These are phyloP conservation scores for Gracilaria gracilis DNA, from an alignment of 23 red algal genomes.

Conservation along the genomic window DNA sequence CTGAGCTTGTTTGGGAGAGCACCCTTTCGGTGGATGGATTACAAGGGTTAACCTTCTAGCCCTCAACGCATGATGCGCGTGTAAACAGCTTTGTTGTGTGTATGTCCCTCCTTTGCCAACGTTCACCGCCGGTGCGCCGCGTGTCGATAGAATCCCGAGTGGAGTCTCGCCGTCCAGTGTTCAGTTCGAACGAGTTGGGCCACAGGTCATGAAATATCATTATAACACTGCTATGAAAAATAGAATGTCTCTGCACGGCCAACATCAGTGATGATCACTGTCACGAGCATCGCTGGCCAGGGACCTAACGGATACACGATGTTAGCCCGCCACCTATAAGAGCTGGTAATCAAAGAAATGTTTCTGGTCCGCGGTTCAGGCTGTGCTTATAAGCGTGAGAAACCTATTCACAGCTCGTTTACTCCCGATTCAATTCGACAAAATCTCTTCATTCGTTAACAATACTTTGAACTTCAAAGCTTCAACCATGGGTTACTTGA, in stretches of 20 bases:
- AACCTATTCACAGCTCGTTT: background rate
- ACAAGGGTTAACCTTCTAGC: no score
- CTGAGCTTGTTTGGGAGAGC: no score
- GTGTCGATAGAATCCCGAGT: background rate
- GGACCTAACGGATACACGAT: background rate
- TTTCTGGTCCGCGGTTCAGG: background rate
- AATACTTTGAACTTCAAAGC: no score
- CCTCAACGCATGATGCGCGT: background rate
- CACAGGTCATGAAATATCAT: no score
- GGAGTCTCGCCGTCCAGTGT: background rate
- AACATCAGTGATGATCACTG: background rate
- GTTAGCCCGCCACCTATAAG: background rate
- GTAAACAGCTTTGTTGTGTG: background rate
- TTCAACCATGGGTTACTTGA: background rate
- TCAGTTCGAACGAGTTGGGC: no score
- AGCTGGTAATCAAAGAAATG: background rate
- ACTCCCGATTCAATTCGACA: background rate
- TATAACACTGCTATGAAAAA: no score
- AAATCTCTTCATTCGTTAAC: background rate
- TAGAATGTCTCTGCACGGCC: no score
- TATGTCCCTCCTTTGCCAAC: background rate
- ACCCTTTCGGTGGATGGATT: no score
- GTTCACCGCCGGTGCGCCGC: no score
- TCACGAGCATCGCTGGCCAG: background rate
- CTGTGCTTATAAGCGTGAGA: background rate